Conservation (phyloP, 2,329 filamentous ascomycete species). For the Fusarium dlaminii region DNA sequence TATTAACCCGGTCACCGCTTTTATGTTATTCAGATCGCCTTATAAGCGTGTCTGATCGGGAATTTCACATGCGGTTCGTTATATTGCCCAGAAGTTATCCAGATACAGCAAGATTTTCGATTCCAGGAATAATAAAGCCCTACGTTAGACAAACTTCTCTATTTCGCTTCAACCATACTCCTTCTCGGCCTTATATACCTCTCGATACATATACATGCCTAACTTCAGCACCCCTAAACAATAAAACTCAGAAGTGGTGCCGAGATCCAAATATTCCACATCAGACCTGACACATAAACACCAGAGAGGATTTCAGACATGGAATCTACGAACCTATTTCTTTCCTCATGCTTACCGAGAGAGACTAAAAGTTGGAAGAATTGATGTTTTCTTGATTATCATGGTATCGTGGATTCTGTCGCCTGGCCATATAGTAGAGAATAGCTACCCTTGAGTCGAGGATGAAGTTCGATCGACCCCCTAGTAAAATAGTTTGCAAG, state of each 20-base stretch:
- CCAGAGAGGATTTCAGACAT: not conserved
- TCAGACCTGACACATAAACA: not conserved
- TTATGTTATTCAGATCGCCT: not conserved
- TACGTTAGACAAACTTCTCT: not conserved
- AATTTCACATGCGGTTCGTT: not conserved
- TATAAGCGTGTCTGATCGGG: rapidly evolving
- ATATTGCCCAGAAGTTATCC: too few relatives aligned
- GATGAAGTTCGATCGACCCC: too few relatives aligned
- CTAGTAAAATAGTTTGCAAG: not conserved
- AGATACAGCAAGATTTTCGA: not conserved
- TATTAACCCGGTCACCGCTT: not conserved
- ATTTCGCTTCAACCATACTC: rapidly evolving
- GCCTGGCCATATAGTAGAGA: too few relatives aligned
- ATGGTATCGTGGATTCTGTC: not conserved
- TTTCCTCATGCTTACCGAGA: not conserved
- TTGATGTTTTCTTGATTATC: too few relatives aligned
- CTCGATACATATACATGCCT: too few relatives aligned
- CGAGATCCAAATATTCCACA: not conserved
- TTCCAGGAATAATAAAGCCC: not conserved
- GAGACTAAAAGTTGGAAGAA: not conserved
- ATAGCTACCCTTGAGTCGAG: not conserved
- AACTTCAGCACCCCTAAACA: rapidly evolving
- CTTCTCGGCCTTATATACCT: too few relatives aligned
- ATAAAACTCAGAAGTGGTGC: too few relatives aligned
- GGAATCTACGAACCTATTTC: not conserved